These are phyloP conservation scores for Zymoseptoria passerinii DNA, from an alignment of 2,329 filamentous ascomycete genomes.

Conservation along the genomic window DNA sequence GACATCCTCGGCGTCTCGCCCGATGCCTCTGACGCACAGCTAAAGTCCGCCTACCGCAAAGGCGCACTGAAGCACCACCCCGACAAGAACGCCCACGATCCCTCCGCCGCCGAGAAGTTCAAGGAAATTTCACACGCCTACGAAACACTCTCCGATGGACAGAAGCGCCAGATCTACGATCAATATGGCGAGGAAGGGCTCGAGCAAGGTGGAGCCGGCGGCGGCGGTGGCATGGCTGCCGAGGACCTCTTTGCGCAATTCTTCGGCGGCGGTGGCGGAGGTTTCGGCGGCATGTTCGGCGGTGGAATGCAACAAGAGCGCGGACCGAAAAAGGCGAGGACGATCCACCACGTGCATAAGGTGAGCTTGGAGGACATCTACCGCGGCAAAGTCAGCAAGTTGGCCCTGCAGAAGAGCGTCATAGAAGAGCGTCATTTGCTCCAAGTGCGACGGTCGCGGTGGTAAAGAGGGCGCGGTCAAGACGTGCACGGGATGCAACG, in stretches of 20 bases:
- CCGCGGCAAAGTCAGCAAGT: constrained; percentile 93
- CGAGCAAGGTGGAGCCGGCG: constrained; percentile 69
- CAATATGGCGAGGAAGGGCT: constrained; percentile 96
- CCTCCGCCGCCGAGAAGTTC: constrained; percentile 92
- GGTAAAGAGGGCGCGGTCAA: constrained; percentile 98
- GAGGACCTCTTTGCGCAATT: constrained; percentile 97
- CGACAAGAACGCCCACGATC: constrained; percentile 95
- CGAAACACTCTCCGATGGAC: constrained; percentile 82
- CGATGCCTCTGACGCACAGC: constrained; percentile 70
- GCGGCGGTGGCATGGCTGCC: constrained; percentile 73
- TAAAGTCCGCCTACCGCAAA: constrained; percentile 86
- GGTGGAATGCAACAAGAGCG: constrained; percentile 64
- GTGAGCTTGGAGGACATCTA: constrained; percentile 97
- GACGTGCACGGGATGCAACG: constrained; percentile 83
- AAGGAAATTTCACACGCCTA: constrained; percentile 95
- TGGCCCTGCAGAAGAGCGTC: constrained; percentile 93
- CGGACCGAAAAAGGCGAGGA: constrained; percentile 84
- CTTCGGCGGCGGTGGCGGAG: constrained; percentile 68
- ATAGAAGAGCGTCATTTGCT: constrained; percentile 98
- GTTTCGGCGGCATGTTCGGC: constrained; percentile 68
- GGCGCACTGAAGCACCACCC: constrained; percentile 78
- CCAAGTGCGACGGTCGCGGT: constrained; percentile 85
- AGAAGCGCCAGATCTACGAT: constrained; percentile 89
- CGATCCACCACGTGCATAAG: constrained; percentile 97
- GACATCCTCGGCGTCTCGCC: constrained; percentile 71